These are phyloP conservation scores for Neofusicoccum parvum DNA, from an alignment of 2,329 filamentous ascomycete species.

Conservation along the genomic window DNA sequence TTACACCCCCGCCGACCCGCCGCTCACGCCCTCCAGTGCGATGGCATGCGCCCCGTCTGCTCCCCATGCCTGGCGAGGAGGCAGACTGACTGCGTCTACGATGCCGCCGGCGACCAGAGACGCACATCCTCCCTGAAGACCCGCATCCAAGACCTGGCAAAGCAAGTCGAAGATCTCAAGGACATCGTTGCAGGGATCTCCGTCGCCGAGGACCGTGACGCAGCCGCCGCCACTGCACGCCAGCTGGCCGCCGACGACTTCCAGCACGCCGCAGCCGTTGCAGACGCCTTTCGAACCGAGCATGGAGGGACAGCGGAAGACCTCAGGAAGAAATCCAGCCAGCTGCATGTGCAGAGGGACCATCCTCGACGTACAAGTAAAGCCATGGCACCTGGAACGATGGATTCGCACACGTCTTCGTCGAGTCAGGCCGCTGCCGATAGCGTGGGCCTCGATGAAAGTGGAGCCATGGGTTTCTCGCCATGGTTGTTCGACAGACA, in stretches of 20 bases:
- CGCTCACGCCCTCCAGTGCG: no score
- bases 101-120: not conserved
- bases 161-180: constrained; percentile 15
- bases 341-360: no score
- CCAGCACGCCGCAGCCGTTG: not conserved
- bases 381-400: not conserved
- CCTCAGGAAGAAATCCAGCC: not conserved
- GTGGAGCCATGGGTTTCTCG: not conserved
- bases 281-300: not conserved
- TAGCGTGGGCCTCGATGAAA: not conserved
- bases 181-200: constrained; percentile 8
- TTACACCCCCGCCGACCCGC: no score
- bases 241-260: constrained; percentile 1
- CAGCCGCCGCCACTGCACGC: not conserved
- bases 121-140: constrained; percentile 21
- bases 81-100: no score
- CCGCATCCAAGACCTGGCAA: constrained; percentile 20
- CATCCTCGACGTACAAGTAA: no score
- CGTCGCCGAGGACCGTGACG: not conserved
- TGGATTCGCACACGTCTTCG: not conserved
- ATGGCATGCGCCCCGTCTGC: no score
- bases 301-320: not conserved
- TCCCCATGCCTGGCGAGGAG: no score
- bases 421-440: not conserved
- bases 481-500: not conserved